These are phyloP conservation scores for Pseudonitzschia pungens DNA, from an alignment of 108 stramenopile genomes.

Conservation along the genomic window DNA sequence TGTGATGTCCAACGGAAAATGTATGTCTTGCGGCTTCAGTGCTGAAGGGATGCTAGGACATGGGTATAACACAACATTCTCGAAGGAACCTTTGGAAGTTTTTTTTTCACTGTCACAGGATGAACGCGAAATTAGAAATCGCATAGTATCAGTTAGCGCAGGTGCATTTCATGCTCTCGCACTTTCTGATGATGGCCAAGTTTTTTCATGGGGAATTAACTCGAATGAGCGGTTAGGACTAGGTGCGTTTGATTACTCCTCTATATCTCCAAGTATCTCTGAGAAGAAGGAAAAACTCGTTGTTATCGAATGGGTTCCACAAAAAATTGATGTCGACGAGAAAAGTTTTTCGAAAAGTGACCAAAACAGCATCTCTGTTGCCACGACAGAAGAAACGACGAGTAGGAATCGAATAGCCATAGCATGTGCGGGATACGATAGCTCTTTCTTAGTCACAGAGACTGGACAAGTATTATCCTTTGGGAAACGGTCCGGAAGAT, in stretches of 20 bases:
- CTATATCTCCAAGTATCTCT: slow-evolving; percentile 20
- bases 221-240: slow-evolving; percentile 33
- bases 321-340: slow-evolving; percentile 31
- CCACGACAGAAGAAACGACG: not conserved
- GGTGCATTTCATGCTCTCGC: slow-evolving; percentile 64
- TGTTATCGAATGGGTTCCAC: slow-evolving; percentile 40
- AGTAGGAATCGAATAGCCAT: slow-evolving; percentile 20
- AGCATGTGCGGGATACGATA: slow-evolving; percentile 67
- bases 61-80: slow-evolving; percentile 32
- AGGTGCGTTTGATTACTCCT: slow-evolving; percentile 24
- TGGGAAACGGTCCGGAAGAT: slow-evolving; percentile 58
- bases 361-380: not conserved
- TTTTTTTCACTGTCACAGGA: slow-evolving; percentile 29
- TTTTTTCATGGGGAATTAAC: slow-evolving; percentile 61
- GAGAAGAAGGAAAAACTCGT: slow-evolving; percentile 27
- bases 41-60: slow-evolving; percentile 70
- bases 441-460: slow-evolving; percentile 47
- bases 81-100: slow-evolving; percentile 44
- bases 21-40: slow-evolving; percentile 67
- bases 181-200: slow-evolving; percentile 41
- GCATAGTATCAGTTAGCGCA: slow-evolving; percentile 53
- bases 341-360: not conserved
- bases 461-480: slow-evolving; percentile 62
- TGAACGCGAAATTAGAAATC: slow-evolving; percentile 5
- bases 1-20: slow-evolving; percentile 59